Evolutionary conservation across 768 basidiomycete genomes (phyloP), one percentile per base, ranked within the genome.

Genomic region (Kwoniella europaea): DNA sequence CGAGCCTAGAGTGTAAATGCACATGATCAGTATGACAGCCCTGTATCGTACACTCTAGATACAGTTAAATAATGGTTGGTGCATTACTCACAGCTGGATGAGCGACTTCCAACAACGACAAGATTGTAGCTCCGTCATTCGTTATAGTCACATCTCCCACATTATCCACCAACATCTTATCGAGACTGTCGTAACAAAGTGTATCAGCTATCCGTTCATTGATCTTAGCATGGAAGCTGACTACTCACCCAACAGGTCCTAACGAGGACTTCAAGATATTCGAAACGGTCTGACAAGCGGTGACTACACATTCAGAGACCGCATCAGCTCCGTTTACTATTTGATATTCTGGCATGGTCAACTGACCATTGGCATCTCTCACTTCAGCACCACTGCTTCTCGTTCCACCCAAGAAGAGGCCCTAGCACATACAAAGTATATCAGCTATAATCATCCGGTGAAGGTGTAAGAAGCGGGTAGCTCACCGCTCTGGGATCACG

Each of bases 131-230:
- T 59, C 97, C 97, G 85, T 98, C 97, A 85, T 99, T 99, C 58
- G 97, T 98, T 83, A 99, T 98, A 41, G 97, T 98, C 35, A 98
- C 95, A 88, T 99, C 97, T 76, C 94, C 95, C 75, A 98, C 94
- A 85, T 96, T 95, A 84, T 98, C 95, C 16, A 98, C 94, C 67
- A 97, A 88, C 96, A 98, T 84, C 75, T 84, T 81, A 67, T 82
- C 80, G 27, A 82, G 78, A 67, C 79, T 82, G 53, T 7, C 13
- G 18, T 1, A 43, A 56, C 68, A 71, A 60, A 24, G 41, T 10
- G n/a, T 18, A 15, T 53, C 29, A 24, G 20, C 42, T 42, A 41
- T 20, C 13, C 0, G 9, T 13, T 44, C 62, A 62, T 55, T 12
- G 44, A 62, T 50, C 3, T 43, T 56, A 16, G 7, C 42, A 7